phyloP scores from a whole-genome alignment of 106 monocot genomes.

The Dendrobium huoshanense region DNA sequence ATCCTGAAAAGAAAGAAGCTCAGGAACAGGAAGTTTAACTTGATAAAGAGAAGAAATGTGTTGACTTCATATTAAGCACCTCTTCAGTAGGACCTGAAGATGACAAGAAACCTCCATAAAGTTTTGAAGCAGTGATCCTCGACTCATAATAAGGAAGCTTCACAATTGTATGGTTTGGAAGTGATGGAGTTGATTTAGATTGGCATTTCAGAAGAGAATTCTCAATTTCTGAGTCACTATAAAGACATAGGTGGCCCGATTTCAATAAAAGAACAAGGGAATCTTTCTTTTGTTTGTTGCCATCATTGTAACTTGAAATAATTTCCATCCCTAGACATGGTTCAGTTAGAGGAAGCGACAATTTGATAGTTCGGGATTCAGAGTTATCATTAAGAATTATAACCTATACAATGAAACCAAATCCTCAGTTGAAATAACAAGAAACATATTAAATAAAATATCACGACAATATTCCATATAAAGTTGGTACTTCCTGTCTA shows the following conservation, averaged over 20 bases:
- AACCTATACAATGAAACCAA: constrained; percentile 28
- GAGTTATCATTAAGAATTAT: constrained; percentile 66
- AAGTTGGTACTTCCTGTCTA: neutral
- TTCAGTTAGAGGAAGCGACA: constrained; percentile 73
- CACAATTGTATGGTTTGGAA: constrained; percentile 40
- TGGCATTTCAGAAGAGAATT: constrained; percentile 45
- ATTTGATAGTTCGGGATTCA: constrained; percentile 68
- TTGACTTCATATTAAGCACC: constrained; percentile 26
- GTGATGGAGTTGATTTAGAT: constrained; percentile 41
- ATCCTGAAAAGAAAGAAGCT: constrained; percentile 34
- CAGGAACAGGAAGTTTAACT: neutral
- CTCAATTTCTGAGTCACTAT: constrained; percentile 74
- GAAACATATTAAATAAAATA: neutral
- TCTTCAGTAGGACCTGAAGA: constrained; percentile 25
- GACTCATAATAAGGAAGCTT: constrained; percentile 59
- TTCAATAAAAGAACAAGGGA: constrained; percentile 64
- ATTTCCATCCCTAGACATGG: constrained; percentile 60
- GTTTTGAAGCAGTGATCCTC: constrained; percentile 42
- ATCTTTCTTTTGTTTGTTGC: constrained; percentile 47
- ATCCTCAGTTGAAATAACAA: neutral
- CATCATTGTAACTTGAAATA: constrained; percentile 39
- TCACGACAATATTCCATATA: neutral
- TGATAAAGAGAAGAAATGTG: neutral
- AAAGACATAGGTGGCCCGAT: constrained; percentile 57
- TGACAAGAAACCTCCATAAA: constrained; percentile 25